A percentile compares a stretch with the other conserved stretches of the same genome.
Conservation (phyloP, 140 eudicot genomes). For the Erigeron philadelphicus region DNA sequence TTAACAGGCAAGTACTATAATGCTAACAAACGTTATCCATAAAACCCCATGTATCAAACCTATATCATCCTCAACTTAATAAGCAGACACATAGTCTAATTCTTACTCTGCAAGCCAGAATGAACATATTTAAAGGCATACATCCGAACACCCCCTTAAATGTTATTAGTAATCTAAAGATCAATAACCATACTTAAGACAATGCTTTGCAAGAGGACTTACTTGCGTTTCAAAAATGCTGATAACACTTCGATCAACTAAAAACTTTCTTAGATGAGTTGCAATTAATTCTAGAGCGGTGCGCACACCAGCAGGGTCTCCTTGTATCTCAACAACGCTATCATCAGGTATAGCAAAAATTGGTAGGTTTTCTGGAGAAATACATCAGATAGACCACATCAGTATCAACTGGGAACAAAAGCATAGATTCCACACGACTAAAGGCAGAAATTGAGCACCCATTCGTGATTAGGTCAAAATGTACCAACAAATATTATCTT, state of each 20-base stretch:
- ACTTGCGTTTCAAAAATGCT: conserved; percentile 74
- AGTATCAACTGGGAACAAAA: neutral
- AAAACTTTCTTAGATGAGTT: conserved; percentile 77
- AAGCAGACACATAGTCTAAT: neutral
- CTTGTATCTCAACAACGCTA: conserved; percentile 80
- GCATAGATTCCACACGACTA: neutral
- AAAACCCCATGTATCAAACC: neutral
- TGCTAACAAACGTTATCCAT: neutral
- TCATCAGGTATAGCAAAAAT: conserved; percentile 84
- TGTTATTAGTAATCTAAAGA: neutral
- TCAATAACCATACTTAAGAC: neutral
- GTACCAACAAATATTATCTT: too few species aligned
- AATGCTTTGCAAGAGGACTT: conserved; percentile 17
- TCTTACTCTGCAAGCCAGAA: neutral
- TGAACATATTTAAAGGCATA: neutral
- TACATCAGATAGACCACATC: conserved; percentile 16
- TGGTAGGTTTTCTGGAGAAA: conserved; percentile 71
- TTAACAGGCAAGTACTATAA: too few species aligned
- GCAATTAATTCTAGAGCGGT: conserved; percentile 80
- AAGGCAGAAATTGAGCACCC: neutral
- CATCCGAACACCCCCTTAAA: neutral
- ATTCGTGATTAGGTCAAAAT: too few species aligned
- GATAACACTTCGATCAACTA: conserved; percentile 82
- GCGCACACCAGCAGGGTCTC: conserved; percentile 68
- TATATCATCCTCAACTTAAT: neutral